These are phyloP conservation scores for Nannochloropsis oceanica DNA, from an alignment of 108 stramenopile species.

Conservation along the genomic window DNA sequence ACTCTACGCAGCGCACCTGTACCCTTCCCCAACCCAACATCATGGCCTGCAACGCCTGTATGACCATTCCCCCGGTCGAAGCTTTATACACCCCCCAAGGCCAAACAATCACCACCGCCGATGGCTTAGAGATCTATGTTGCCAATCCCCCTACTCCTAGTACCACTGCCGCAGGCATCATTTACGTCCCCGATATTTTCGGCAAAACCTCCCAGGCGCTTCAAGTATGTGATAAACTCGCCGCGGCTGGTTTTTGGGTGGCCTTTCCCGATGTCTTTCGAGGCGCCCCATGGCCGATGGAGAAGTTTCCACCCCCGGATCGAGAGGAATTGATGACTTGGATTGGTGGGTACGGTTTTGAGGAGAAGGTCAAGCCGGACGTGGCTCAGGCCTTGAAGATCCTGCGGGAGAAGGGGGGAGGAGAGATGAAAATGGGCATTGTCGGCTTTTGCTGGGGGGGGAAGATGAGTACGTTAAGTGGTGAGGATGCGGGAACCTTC, in stretches of 20 bases:
- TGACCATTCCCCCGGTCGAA: not conserved
- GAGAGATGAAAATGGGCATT: not conserved
- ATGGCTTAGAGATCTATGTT: not conserved
- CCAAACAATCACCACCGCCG: not conserved
- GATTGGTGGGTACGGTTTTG: not conserved
- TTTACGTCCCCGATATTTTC: not conserved
- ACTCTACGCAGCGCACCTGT: not conserved
- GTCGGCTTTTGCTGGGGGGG: conserved; percentile 32
- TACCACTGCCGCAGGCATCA: not conserved
- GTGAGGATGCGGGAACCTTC: not conserved
- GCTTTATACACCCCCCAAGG: not conserved
- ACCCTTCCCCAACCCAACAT: not conserved
- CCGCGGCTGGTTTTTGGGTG: conserved; percentile 19
- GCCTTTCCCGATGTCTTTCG: conserved; percentile 16
- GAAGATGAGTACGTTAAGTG: not conserved
- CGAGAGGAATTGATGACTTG: conserved; percentile 5
- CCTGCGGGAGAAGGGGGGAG: conserved; percentile 4
- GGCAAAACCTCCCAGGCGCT: not conserved
- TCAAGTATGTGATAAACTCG: conserved; percentile 23
- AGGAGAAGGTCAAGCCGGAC: not conserved
- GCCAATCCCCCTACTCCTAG: not conserved
- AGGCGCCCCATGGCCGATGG: conserved; percentile 7
- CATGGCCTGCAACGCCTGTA: not conserved
- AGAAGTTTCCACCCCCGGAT: conserved; percentile 21
- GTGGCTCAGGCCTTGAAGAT: not conserved